Evolutionary conservation across 768 basidiomycete genomes (phyloP), one percentile per base, ranked within the genome.

Genomic region (Polyporus arcularius): DNA sequence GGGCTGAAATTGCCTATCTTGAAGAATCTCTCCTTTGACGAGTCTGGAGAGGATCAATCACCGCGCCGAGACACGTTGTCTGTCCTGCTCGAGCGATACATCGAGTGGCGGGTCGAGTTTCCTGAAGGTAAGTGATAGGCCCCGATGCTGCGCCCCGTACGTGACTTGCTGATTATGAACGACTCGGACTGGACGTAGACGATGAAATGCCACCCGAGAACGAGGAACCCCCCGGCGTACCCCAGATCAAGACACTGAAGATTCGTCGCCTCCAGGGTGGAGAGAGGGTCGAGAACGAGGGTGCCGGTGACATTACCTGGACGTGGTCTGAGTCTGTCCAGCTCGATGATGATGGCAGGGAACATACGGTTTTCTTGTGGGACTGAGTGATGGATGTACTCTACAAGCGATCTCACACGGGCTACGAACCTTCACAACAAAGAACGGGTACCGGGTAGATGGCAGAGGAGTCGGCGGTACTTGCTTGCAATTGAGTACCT

Each of bases 61-160:
- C 50, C 31, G 16, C 38, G 65, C 40, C 61, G 67, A 40, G 72
- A 39, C 77, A 80, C 64, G 61, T 74, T 38, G 76, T 80, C 3
- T 15, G 70, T 70, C 3, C 74, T 83, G 18, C 75, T 77, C 3
- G 73, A 82, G 66, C 82, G 79, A 59, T 87, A 83, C 65, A 87
- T 89, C 58, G 80, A 87, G 48, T 76, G 82, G 72, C 67, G 77
- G 4, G 81, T 77, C 1, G 68, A 74, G 18, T 77, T 83, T 38
- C 78, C 78, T 54, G 69, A 79, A 68, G 75, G 85, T 84, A 45
- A 26, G 68, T 26, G 21, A 26, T 26, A 26, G 21, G 21, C 2
- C 21, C 21, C 21, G 21, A 26, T 26, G 21, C 1, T 35, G 35
- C 1, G 11, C 35, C 6, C 7, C 35, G 6, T 7, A 31, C 35